Evolutionary conservation across 495 filamentous ascomycete genomes (phyloP), one percentile per base, ranked within the genome.

Genomic region (Friedmanniomyces endolithicus): DNA sequence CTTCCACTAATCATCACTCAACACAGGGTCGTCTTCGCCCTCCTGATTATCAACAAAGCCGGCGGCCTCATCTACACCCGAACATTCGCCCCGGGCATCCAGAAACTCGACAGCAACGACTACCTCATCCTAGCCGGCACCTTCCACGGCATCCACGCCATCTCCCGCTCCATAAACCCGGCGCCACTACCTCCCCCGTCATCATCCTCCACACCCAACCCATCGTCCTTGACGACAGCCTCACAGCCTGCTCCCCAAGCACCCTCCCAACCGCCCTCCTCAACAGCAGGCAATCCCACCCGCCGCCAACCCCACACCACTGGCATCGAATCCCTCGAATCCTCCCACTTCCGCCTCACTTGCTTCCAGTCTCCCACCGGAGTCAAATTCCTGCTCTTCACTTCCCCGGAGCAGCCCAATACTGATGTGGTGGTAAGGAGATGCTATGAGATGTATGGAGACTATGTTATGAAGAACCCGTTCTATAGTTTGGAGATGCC

Each of bases 401-500:
- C 94, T 37, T 90, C 95, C 67, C 90, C 89, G 23, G 77, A 85
- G 55, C 90, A 94, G 70, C 79, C 82, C 51, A 94, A 92, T 67
- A 80, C 94, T 24, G 92, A 96, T 62, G 72, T 76, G 9, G 81
- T 90, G 37, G 80, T 92, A 63, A 75, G 78, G 61, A 84, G 80
- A 66, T 80, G 96, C 48, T 97, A 98, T 70, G 92, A 97, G 69
- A 71, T 97, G 48, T 98, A 96, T 71, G 79, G 86, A 31, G 94
- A 98, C 71, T 96, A 85, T 70, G 92, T 97, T 62, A 95, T 95
- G 88, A 97, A 97, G 76, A 98, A 97, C 70, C 94, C 94, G 11
- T 98, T 98, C 65, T 97, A 97, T 70, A 86, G 90, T 67, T 75
- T 90, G 27, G 92, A 98, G 74, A 98, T 97, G 92, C 92, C 92